Percentiles rank a stretch among this genome's conserved stretches.
These are phyloP conservation scores for Pythium apleroticum DNA, from an alignment of 352 stramenopile genomes.

Conservation along the genomic window DNA sequence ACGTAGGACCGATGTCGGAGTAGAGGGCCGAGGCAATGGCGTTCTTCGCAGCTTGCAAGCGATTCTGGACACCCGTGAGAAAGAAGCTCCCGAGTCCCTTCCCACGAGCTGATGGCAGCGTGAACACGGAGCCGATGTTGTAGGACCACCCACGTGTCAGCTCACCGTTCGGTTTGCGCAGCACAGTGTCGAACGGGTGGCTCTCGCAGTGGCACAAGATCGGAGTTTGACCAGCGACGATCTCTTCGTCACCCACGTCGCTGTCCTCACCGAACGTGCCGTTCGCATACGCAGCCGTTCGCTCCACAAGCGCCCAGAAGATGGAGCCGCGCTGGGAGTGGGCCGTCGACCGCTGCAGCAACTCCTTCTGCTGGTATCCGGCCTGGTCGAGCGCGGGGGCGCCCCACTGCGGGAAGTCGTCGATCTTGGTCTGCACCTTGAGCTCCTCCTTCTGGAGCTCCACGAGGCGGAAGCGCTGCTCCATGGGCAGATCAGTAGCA, in stretches of 20 bases:
- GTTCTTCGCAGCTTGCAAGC: slow-evolving; percentile 35
- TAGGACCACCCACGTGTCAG: slow-evolving; percentile 49
- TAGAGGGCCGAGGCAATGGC: slow-evolving; percentile 54
- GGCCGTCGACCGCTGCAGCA: slow-evolving; percentile 38
- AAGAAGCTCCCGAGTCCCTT: slow-evolving; percentile 55
- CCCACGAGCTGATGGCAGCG: slow-evolving; percentile 44
- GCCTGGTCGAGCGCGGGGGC: slow-evolving; percentile 32
- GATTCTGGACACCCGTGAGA: slow-evolving; percentile 36
- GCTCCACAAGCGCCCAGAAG: slow-evolving; percentile 66
- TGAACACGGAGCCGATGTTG: slow-evolving; percentile 72
- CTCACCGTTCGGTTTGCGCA: slow-evolving; percentile 43
- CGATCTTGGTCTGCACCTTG: slow-evolving; percentile 31
- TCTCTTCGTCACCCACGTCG: slow-evolving; percentile 23
- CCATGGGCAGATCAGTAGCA: slow-evolving; percentile 30
- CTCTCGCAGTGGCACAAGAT: slow-evolving; percentile 65
- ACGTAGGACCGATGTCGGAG: slow-evolving; percentile 68
- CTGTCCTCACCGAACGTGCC: slow-evolving; percentile 17
- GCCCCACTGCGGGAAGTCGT: slow-evolving; percentile 27
- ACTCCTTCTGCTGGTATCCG: slow-evolving; percentile 51
- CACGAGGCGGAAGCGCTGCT: slow-evolving; percentile 24
- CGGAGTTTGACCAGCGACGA: slow-evolving; percentile 27
- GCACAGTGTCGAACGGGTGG: slow-evolving; percentile 56
- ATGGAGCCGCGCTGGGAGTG: slow-evolving; percentile 56
- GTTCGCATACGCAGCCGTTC: not conserved
- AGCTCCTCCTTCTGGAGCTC: slow-evolving; percentile 25